These are phyloP conservation scores for Albizia julibrissin DNA, from an alignment of 306 rosid species.

Conservation along the genomic window DNA sequence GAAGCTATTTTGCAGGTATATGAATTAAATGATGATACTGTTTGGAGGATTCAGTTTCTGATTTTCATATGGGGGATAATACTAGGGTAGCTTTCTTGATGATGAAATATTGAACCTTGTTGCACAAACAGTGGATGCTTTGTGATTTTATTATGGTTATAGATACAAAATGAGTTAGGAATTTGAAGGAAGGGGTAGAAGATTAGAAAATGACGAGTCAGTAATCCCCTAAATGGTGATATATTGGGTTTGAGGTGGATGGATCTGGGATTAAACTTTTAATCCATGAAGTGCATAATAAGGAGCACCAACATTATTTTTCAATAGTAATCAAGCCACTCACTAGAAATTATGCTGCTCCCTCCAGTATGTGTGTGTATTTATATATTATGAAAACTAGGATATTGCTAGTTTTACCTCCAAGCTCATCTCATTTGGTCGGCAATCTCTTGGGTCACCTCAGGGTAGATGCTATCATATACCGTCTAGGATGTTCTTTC, in stretches of 20 bases:
- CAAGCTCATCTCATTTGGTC: constrained; percentile 15
- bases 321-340: constrained; percentile 4
- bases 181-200: neutral
- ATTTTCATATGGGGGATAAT: constrained; percentile 20
- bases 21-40: constrained; percentile 5
- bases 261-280: constrained; percentile 12
- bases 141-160: constrained; percentile 2
- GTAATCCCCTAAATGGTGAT: neutral
- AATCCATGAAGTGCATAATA: constrained; percentile 10
- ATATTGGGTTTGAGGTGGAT: neutral
- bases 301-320: constrained; percentile 22
- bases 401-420: constrained; percentile 23
- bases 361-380: neutral
- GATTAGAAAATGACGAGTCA: constrained; percentile 3
- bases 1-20: constrained; percentile 92
- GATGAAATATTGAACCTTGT: constrained; percentile 13
- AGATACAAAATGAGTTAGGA: constrained; percentile 25
- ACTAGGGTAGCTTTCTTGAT: constrained; percentile 27
- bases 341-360: constrained; percentile 22
- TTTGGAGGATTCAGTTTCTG: constrained; percentile 26
- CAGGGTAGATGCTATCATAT: constrained; percentile 17
- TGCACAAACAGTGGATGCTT: constrained; percentile 14
- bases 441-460: neutral
- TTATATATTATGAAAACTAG: neutral
- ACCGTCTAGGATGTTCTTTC: constrained; percentile 19